Evolutionary conservation across 2,329 filamentous ascomycete genomes (phyloP).

Genomic region (Oidium heveae): DNA sequence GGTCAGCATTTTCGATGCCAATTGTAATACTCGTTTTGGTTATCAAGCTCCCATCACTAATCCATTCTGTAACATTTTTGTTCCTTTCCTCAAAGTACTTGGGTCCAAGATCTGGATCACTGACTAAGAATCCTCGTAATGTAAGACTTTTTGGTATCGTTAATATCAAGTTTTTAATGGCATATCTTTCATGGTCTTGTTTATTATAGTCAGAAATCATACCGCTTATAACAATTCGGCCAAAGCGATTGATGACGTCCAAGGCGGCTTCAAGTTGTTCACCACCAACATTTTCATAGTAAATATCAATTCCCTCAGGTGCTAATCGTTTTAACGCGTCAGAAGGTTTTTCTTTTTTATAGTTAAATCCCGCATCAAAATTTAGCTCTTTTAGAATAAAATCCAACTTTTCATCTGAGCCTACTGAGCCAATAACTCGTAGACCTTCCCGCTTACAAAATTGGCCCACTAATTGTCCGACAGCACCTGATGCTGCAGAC

Average conservation of each 20-base stretch:
- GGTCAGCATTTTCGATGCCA: slow-evolving; percentile 39
- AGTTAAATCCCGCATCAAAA: slow-evolving; percentile 57
- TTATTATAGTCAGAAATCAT: slow-evolving; percentile 48
- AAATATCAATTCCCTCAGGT: slow-evolving; percentile 52
- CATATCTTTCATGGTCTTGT: slow-evolving; percentile 25
- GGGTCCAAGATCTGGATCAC: slow-evolving; percentile 33
- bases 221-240: slow-evolving; percentile 34
- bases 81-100: slow-evolving; percentile 34
- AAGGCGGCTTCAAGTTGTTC: slow-evolving; percentile 48
- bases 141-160: slow-evolving; percentile 28
- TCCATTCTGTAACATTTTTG: slow-evolving; percentile 42
- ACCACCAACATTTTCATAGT: slow-evolving; percentile 60
- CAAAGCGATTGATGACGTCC: slow-evolving; percentile 33
- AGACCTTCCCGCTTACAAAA: slow-evolving; percentile 54
- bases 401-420: slow-evolving; percentile 49
- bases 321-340: slow-evolving; percentile 41
- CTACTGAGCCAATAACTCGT: slow-evolving; percentile 48
- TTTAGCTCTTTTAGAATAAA: slow-evolving; percentile 48
- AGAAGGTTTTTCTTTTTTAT: slow-evolving; percentile 45
- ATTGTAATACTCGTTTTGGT: slow-evolving; percentile 30
- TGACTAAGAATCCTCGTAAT: slow-evolving; percentile 28
- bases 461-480: slow-evolving; percentile 55
- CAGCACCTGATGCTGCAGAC: slow-evolving; percentile 47
- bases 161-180: slow-evolving; percentile 32
- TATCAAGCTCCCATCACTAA: slow-evolving; percentile 40